These are phyloP conservation scores for Capillidium rhysosporum DNA, from an alignment of 371 early-diverging fungal species.

Conservation along the genomic window DNA sequence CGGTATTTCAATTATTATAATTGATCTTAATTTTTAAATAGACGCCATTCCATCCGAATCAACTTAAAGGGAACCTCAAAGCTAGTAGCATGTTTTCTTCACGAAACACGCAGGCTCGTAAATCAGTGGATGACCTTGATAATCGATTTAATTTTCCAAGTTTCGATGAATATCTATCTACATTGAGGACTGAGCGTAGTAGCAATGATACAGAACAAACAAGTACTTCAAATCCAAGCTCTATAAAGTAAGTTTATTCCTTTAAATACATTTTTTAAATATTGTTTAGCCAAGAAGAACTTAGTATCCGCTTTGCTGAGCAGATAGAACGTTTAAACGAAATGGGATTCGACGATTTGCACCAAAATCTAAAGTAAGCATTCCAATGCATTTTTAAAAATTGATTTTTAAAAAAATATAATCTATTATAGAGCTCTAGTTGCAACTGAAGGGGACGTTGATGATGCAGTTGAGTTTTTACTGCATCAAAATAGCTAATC, in stretches of 20 bases:
- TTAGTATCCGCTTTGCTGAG: neutral
- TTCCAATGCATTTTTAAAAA: too few relatives aligned
- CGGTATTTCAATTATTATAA: neutral
- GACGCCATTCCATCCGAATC: too few relatives aligned
- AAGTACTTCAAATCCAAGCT: too few relatives aligned
- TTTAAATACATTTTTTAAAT: neutral
- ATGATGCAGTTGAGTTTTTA: conserved; percentile 33
- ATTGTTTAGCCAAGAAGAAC: neutral
- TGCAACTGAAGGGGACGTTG: conserved; percentile 52
- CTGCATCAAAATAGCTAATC: neutral
- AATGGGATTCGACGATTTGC: conserved; percentile 7
- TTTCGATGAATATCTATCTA: neutral
- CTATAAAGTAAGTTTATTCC: too few relatives aligned
- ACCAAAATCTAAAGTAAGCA: conserved; percentile 5
- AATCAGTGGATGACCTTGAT: neutral
- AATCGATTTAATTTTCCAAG: neutral
- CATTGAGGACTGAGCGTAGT: too few relatives aligned
- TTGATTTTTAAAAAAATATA: too few relatives aligned
- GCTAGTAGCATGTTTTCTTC: neutral
- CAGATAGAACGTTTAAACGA: conserved; percentile 6
- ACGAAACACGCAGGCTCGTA: neutral
- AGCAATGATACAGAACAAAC: too few relatives aligned
- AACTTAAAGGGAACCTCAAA: neutral
- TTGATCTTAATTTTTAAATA: neutral
- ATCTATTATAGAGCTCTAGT: conserved; percentile 25